Percentiles rank a stretch among this genome's conserved stretches.
Conservation (phyloP, 164 flowering plant genomes). For the Liquidambar formosana region DNA sequence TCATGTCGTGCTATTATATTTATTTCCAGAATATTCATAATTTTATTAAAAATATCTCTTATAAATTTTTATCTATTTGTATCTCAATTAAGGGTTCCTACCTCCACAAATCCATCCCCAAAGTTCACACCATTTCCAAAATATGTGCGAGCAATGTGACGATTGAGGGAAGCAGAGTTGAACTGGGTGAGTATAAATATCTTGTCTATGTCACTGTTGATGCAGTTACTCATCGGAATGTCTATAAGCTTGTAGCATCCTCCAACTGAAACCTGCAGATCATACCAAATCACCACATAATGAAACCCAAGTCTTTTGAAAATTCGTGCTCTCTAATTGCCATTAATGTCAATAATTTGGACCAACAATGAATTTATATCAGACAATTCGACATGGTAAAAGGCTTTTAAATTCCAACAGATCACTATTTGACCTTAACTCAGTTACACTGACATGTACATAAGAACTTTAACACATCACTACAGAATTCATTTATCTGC, state of each 20-base stretch:
- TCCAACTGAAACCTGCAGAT: conserved; percentile 83
- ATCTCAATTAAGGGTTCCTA: conserved; percentile 18
- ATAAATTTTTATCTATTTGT: no score
- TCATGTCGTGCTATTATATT: no score
- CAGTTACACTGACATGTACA: neutral
- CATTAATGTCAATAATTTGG: neutral
- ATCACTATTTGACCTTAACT: neutral
- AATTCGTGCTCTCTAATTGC: neutral
- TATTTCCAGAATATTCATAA: no score
- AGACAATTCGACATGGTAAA: neutral
- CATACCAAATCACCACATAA: neutral
- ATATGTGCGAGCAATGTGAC: conserved; percentile 82
- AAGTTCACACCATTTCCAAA: conserved; percentile 80
- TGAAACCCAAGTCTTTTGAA: neutral
- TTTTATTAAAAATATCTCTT: no score
- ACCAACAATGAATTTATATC: neutral
- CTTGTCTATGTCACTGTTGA: conserved; percentile 91
- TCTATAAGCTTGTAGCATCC: conserved; percentile 95
- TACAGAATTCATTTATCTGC: neutral
- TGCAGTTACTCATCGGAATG: conserved; percentile 97
- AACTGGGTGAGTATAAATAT: conserved; percentile 87
- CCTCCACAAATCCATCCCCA: conserved; percentile 98
- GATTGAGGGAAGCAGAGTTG: conserved; percentile 87
- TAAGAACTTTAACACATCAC: neutral
- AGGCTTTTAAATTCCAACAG: neutral